These are phyloP conservation scores for Prunus mongolica DNA, from an alignment of 306 rosid genomes.

Conservation along the genomic window DNA sequence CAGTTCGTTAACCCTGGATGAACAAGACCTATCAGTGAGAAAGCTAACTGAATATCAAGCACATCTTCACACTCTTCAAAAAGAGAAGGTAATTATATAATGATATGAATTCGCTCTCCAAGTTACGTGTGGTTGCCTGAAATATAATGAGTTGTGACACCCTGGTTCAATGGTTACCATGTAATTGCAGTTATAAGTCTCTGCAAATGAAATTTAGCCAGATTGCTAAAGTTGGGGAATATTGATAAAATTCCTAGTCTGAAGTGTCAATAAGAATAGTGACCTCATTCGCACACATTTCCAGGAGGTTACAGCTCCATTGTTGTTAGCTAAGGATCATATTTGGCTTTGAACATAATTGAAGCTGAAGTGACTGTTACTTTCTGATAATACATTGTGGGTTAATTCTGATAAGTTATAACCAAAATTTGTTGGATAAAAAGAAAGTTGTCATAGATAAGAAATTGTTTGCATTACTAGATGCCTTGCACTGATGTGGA, in stretches of 20 bases:
- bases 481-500: not conserved
- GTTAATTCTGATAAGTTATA: not conserved
- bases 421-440: not conserved
- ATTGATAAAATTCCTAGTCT: not conserved
- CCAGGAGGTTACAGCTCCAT: not conserved
- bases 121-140: not conserved
- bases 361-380: not conserved
- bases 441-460: not conserved
- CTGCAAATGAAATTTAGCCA: not conserved
- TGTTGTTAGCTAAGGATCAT: not conserved
- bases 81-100: conserved; percentile 69
- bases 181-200: not conserved
- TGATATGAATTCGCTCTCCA: conserved; percentile 7
- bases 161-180: conserved; percentile 3
- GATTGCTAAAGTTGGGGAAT: not conserved
- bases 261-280: not conserved
- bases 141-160: conserved; percentile 5
- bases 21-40: conserved; percentile 76
- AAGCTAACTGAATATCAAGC: conserved; percentile 81
- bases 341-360: not conserved
- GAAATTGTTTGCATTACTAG: not conserved
- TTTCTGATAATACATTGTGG: not conserved
- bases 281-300: not conserved
- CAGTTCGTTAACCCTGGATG: conserved; percentile 40
- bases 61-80: conserved; percentile 73